Conservation (phyloP, 2,329 filamentous ascomycete genomes). For the Stachybotrys chartarum region DNA sequence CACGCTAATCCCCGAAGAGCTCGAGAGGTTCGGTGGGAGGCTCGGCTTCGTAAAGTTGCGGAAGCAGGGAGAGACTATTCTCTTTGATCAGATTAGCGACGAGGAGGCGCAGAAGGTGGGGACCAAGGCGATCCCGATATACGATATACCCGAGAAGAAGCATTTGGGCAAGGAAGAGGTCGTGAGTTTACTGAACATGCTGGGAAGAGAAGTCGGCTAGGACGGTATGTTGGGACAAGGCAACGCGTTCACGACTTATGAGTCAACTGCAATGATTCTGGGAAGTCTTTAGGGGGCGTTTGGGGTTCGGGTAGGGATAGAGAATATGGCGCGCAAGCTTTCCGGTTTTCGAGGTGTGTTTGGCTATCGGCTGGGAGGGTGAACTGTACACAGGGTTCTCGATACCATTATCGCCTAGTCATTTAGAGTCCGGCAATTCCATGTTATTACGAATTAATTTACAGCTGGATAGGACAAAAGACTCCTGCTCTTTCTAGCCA, state of each 20-base stretch:
- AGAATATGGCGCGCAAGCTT: not conserved
- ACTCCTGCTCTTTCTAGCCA: too few species aligned
- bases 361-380: not conserved
- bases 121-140: slow-evolving; percentile 10
- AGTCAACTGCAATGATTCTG: not conserved
- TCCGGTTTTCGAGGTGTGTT: not conserved
- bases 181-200: not conserved
- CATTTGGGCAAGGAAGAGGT: not conserved
- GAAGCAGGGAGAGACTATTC: slow-evolving; percentile 7
- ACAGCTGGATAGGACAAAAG: too few species aligned
- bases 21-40: slow-evolving; percentile 1
- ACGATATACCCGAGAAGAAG: slow-evolving; percentile 3
- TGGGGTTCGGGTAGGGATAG: not conserved
- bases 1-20: slow-evolving; percentile 5
- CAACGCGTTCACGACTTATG: not conserved
- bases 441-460: too few species aligned
- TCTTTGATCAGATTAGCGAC: slow-evolving; percentile 2
- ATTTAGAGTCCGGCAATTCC: too few species aligned
- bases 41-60: slow-evolving; percentile 4
- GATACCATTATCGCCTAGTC: too few species aligned
- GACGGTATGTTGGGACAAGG: not conserved
- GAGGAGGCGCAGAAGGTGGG: not conserved
- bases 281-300: not conserved
- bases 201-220: not conserved
- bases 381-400: not conserved